Evolutionary conservation across 768 basidiomycete species (phyloP), one percentile per base, ranked within the genome.

Genomic region (Cystofilobasidium bisporidii): DNA sequence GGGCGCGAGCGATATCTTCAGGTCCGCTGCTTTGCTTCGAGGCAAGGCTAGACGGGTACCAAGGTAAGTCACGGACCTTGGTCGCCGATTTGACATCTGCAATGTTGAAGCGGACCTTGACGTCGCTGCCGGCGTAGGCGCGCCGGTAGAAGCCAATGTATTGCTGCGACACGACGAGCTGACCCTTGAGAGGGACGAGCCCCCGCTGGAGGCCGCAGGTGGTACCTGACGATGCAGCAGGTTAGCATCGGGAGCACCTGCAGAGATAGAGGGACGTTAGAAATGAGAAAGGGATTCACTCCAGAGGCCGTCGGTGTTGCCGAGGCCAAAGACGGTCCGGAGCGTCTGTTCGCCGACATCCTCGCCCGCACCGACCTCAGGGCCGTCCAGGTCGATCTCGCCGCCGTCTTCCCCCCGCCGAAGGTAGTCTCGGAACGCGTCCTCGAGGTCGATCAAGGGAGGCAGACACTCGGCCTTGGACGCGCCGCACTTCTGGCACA

Each of bases 71-170:
- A n/a, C 72, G 72, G 58, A 80, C 77, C 2, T 76, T 71, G 56
- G 76, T 78, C 18, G 80, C 80, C 41, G 74, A 71, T 63, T 80
- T 80, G 68, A 85, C 67, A 40, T 75, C 77, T 5, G 76, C 72
- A 30, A 80, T 67, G 8, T 79, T 76, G 71, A 83, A 76, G 14
- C 83, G 83, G 53, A 75, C 76, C 75, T 78, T 60, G 28, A 61
- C 55, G 43, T 61, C 60, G 22, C 30, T 40, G 36, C 69, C 65
- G 5, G 50, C 50, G 47, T 26, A n/a, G 1, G 67, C 45, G n/a
- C 43, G 40, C 3, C 45, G 59, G 50, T 40, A 65, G 55, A 55
- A 53, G 5, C 53, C 41, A 24, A 64, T 20, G 24, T 41, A 57
- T 22, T 69, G 64, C 5, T 74, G 71, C 0, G 72, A 74, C 4